Conservation (phyloP, 2,329 filamentous ascomycete species). For the Neofusicoccum umdonicola region DNA sequence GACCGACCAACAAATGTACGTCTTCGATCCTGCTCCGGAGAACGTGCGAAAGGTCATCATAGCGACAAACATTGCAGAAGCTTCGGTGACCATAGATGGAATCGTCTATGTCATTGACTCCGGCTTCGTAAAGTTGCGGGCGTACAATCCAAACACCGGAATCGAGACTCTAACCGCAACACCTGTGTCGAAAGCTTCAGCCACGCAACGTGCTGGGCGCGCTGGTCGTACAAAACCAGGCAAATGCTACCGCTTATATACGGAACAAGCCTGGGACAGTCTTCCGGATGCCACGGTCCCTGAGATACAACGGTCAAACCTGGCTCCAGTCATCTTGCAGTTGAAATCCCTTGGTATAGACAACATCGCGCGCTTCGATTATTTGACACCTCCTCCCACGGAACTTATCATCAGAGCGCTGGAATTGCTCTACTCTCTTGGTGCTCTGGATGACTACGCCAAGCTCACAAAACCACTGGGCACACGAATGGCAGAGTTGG, state of each 20-base stretch:
- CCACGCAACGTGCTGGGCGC: constrained; percentile 85
- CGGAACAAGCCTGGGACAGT: constrained; percentile 65
- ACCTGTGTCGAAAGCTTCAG: constrained; percentile 84
- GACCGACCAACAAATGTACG: constrained; percentile 89
- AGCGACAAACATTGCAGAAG: constrained; percentile 94
- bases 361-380: constrained; percentile 88
- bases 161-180: constrained; percentile 85
- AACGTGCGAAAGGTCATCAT: constrained; percentile 89
- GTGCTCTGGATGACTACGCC: constrained; percentile 83
- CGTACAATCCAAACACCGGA: constrained; percentile 78
- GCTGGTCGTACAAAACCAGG: constrained; percentile 86
- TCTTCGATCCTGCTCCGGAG: constrained; percentile 80
- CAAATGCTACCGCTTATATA: constrained; percentile 93
- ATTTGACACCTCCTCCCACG: constrained; percentile 79
- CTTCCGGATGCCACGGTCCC: constrained; percentile 75
- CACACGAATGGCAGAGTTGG: constrained; percentile 85
- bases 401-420: constrained; percentile 82
- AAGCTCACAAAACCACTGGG: constrained; percentile 89
- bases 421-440: constrained; percentile 82
- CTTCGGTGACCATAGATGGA: constrained; percentile 89
- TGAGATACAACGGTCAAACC: constrained; percentile 88
- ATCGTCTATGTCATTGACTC: constrained; percentile 89
- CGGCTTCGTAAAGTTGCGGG: constrained; percentile 85
- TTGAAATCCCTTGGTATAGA: constrained; percentile 94
- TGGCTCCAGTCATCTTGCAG: constrained; percentile 84